These are phyloP conservation scores for Aureobasidium sp. DNA, from an alignment of 2,329 filamentous ascomycete species.

Conservation along the genomic window DNA sequence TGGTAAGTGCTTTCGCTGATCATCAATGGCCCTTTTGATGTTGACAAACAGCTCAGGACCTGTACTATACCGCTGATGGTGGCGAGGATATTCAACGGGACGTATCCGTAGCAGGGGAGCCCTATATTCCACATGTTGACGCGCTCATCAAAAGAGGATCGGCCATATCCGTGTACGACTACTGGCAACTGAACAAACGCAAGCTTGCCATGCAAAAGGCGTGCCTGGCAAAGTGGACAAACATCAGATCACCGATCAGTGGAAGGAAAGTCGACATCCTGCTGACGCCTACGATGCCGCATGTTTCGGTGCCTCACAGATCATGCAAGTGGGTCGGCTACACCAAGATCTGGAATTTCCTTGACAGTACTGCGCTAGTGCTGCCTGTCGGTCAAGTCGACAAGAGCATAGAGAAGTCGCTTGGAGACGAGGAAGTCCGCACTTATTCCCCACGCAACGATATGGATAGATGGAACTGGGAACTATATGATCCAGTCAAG, in stretches of 20 bases:
- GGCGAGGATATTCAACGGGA: not conserved
- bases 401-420: not conserved
- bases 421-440: not conserved
- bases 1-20: not conserved
- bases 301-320: conserved; percentile 46
- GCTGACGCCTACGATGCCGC: conserved; percentile 54
- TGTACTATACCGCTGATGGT: not conserved
- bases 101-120: not conserved
- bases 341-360: conserved; percentile 27
- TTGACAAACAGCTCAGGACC: not conserved
- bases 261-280: conserved; percentile 27
- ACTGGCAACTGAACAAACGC: conserved; percentile 59
- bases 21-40: rapidly evolving
- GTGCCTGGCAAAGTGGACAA: conserved; percentile 55
- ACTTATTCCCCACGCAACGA: not conserved
- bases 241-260: conserved; percentile 34
- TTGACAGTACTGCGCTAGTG: conserved; percentile 52
- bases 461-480: not conserved
- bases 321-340: conserved; percentile 26
- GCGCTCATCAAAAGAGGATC: conserved; percentile 46
- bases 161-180: conserved; percentile 55
- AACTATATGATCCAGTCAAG: not conserved
- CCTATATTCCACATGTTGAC: conserved; percentile 51
- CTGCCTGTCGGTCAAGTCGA: conserved; percentile 43
- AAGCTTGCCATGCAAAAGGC: conserved; percentile 48